Percentiles rank a stretch among this genome's conserved stretches.
Evolutionary conservation across 768 basidiomycete species (phyloP).

Genomic region (Russula virescens): DNA sequence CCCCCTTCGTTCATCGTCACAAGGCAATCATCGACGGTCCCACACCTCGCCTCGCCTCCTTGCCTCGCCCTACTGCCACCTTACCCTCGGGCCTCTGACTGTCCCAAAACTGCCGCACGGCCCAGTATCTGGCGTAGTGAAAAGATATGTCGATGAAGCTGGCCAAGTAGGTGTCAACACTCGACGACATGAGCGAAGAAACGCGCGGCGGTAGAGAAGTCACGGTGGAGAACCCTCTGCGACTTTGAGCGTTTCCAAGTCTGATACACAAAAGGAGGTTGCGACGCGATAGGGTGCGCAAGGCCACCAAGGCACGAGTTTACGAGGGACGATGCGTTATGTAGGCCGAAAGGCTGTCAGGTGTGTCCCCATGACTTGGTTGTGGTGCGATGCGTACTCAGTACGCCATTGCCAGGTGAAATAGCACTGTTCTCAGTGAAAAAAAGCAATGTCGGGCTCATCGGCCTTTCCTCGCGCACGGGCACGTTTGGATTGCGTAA

Average conservation of each 20-base stretch:
- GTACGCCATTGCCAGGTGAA: too few relatives aligned
- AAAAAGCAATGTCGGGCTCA: too few relatives aligned
- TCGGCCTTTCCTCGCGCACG: too few relatives aligned
- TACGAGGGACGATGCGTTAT: too few relatives aligned
- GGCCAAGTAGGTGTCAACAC: constrained; percentile 88
- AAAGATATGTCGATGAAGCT: constrained; percentile 80
- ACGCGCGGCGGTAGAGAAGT: constrained; percentile 65
- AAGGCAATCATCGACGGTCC: too few relatives aligned
- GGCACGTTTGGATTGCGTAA: too few relatives aligned
- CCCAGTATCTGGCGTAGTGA: constrained; percentile 75
- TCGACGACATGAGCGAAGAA: constrained; percentile 85
- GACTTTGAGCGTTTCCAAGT: constrained; percentile 93
- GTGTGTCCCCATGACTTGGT: too few relatives aligned
- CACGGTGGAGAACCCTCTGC: constrained; percentile 66
- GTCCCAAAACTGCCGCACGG: constrained; percentile 81
- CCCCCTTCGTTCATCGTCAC: too few relatives aligned
- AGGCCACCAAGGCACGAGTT: too few relatives aligned
- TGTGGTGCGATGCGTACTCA: too few relatives aligned
- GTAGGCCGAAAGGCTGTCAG: too few relatives aligned
- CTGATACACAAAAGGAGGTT: constrained; percentile 85
- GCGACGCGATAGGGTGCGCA: constrained; percentile 69
- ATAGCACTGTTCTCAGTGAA: too few relatives aligned
- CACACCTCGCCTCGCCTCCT: constrained; percentile 96
- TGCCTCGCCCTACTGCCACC: constrained; percentile 84
- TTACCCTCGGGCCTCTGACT: constrained; percentile 82